Conservation (phyloP, 768 basidiomycete genomes). For the Mycena alexandri region DNA sequence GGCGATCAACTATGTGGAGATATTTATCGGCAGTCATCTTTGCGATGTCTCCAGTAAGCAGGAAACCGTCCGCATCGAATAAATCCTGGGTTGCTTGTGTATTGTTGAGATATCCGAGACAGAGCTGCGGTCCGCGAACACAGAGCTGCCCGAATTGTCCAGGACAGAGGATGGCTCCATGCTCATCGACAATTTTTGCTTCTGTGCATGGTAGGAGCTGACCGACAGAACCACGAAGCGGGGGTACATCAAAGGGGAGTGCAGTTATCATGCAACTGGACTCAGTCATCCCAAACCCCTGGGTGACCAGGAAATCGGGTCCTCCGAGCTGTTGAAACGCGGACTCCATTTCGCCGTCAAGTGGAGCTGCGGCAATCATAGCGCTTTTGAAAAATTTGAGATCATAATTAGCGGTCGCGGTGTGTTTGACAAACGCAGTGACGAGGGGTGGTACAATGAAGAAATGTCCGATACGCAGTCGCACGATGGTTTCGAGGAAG, state of each 20-base stretch:
- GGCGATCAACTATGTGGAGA: slow-evolving; percentile 1
- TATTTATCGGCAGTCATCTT: slow-evolving; percentile 4
- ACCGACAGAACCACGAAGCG: slow-evolving; percentile 9
- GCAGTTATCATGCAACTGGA: slow-evolving; percentile 11
- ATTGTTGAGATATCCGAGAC: slow-evolving; percentile 15
- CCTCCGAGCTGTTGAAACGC: slow-evolving; percentile 7
- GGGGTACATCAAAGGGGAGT: neutral
- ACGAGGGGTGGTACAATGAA: slow-evolving; percentile 19
- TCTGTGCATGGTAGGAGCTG: slow-evolving; percentile 2
- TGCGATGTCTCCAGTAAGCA: slow-evolving; percentile 20
- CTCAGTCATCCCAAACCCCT: slow-evolving; percentile 24
- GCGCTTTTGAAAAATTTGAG: slow-evolving; percentile 3
- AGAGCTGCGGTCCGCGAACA: slow-evolving; percentile 16
- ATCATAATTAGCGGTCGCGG: neutral
- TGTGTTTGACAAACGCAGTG: slow-evolving; percentile 16
- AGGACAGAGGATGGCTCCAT: neutral
- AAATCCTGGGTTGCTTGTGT: neutral
- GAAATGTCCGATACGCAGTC: slow-evolving; percentile 5
- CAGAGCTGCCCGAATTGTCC: slow-evolving; percentile 13
- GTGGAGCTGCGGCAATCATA: slow-evolving; percentile 6
- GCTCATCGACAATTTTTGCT: slow-evolving; percentile 12
- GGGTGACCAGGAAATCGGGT: neutral
- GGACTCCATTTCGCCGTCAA: neutral
- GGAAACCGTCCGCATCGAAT: slow-evolving; percentile 15
- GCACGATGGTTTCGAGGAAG: slow-evolving; percentile 3